Evolutionary conservation across 768 basidiomycete genomes (phyloP).

Genomic region (Clitopilus passeckerianus): DNA sequence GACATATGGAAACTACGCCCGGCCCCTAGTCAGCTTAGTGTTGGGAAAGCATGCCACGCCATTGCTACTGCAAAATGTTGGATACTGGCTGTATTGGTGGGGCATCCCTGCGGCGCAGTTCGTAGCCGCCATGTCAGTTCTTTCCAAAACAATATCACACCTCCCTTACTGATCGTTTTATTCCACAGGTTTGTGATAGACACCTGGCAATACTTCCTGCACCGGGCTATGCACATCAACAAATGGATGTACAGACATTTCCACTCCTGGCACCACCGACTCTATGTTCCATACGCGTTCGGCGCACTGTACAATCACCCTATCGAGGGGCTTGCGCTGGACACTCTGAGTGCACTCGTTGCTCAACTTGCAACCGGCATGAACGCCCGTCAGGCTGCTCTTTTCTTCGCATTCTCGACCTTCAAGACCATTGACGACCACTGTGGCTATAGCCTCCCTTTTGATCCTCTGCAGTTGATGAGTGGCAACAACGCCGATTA

Average conservation of each 20-base stretch:
- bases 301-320: constrained; percentile 98
- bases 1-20: constrained; percentile 35
- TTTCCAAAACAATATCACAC: background rate
- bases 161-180: constrained; percentile 4
- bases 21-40: constrained; percentile 21
- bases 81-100: constrained; percentile 90
- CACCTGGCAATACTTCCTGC: constrained; percentile 97
- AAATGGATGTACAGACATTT: constrained; percentile 87
- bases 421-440: constrained; percentile 96
- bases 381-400: constrained; percentile 74
- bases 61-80: constrained; percentile 29
- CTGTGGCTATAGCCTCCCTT: constrained; percentile 86
- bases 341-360: constrained; percentile 73
- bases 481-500: constrained; percentile 92
- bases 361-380: constrained; percentile 69
- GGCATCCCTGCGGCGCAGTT: constrained; percentile 72
- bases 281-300: constrained; percentile 96
- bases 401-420: constrained; percentile 81
- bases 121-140: constrained; percentile 75
- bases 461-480: constrained; percentile 86
- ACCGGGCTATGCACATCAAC: constrained; percentile 88
- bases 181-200: constrained; percentile 80
- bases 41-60: constrained; percentile 40
- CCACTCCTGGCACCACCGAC: constrained; percentile 92
- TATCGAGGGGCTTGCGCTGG: constrained; percentile 88